A percentile compares a stretch with the other conserved stretches of the same genome.
phyloP scores from a whole-genome alignment of 495 filamentous ascomycete genomes.

The Thozetella sp. region DNA sequence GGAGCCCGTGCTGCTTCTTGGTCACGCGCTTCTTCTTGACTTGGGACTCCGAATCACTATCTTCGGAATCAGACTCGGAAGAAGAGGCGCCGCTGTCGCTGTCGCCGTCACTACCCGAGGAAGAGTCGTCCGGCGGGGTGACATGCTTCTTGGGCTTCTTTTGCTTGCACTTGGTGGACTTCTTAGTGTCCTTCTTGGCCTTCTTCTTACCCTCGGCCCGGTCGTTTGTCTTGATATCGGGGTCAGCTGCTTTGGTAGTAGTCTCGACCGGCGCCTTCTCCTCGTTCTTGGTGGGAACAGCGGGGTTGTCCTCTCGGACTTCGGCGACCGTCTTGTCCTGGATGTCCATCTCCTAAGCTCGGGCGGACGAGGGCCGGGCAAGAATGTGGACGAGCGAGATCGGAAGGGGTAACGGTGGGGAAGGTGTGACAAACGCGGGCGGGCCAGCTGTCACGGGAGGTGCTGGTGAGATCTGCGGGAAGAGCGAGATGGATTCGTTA shows the following conservation, averaged over 20 bases:
- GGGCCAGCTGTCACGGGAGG: too few species aligned
- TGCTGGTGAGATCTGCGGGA: too few species aligned
- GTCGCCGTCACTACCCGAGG: constrained; percentile 28
- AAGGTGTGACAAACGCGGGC: too few species aligned
- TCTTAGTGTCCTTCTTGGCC: constrained; percentile 34
- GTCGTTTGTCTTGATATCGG: constrained; percentile 21
- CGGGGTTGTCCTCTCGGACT: constrained; percentile 20
- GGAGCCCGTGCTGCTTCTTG: constrained; percentile 38
- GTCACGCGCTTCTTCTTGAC: constrained; percentile 40
- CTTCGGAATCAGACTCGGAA: constrained; percentile 26
- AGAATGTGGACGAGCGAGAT: background rate
- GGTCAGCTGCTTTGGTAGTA: constrained; percentile 12
- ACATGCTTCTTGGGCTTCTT: constrained; percentile 41
- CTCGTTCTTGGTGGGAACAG: constrained; percentile 16
- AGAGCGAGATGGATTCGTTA: too few species aligned
- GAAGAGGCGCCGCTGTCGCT: constrained; percentile 26
- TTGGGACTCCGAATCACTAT: constrained; percentile 27
- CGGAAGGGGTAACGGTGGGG: background rate
- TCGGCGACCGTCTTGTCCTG: constrained; percentile 17
- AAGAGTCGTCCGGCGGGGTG: constrained; percentile 23
- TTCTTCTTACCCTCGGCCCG: constrained; percentile 32
- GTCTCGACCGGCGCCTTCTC: constrained; percentile 24
- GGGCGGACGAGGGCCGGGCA: background rate
- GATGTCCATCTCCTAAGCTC: constrained; percentile 15
- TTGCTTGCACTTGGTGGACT: constrained; percentile 33